Evolutionary conservation across 306 rosid species (phyloP), one percentile per base, ranked within the genome.

Genomic region (Oemleria cerasiformis): DNA sequence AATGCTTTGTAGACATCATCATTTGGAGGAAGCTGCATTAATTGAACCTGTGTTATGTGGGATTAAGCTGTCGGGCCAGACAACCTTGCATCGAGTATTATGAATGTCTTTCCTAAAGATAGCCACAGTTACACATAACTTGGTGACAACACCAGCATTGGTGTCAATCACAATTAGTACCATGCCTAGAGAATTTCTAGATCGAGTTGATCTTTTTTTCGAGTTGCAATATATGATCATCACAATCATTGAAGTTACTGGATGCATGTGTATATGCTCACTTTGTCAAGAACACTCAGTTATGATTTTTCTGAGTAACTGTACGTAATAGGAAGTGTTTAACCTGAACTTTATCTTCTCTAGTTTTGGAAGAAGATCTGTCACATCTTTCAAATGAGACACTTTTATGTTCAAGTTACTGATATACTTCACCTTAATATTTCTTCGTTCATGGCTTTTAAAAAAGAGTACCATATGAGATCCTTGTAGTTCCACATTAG

Each of bases 401-500:
- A 80, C 86, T 79, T 60, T 82, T 30, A 82, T 62, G 9, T 84
- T 82, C 36, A 79, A 78, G 16, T 61, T 76, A 65, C 80, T 78
- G 85, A 85, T 77, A 65, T 79, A 85, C 51, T 75, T 74, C 49
- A 44, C 64, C 20, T 67, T 54, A 51, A 79, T 48, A 25, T 40
- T 51, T 44, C 79, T 40, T 17, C 86, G 49, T 38, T 82, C 78
- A 4, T 57, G 25, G 25, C 81, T 71, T 44, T 45, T 63, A 56
- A 85, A 77, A 13, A 77, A 43, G 23, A 82, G 75, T 4, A 85
- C 72, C 17, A 82, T 85, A 39, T 56, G 77, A 17, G 98, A 92
- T 47, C 86, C 56, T 54, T 79, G 85, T 0, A 73, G 68, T 78
- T 64, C 81, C 84, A 86, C 98, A 92, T 92, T 75, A 90, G 73